Conservation (phyloP, 352 stramenopile genomes). For the Ophiocytium majus region DNA sequence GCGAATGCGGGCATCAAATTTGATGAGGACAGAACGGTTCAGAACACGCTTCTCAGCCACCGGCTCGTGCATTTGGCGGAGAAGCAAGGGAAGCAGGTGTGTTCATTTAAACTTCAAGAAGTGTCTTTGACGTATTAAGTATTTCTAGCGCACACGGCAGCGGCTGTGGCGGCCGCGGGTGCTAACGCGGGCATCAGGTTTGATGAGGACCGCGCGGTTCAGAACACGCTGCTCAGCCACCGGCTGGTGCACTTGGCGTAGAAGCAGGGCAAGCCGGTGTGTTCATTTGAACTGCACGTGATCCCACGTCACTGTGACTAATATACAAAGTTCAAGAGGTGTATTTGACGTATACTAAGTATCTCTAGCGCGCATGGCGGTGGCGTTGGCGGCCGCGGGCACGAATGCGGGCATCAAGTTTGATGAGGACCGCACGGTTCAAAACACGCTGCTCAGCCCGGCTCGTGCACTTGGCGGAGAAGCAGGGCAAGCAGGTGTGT, state of each 20-base stretch:
- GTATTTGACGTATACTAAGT: no score
- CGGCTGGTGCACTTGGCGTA: constrained; percentile 30
- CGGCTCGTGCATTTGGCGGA: constrained; percentile 30
- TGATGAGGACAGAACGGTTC: constrained; percentile 40
- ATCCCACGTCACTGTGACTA: no score
- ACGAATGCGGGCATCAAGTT: constrained; percentile 48
- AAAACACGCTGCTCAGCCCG: constrained; percentile 44
- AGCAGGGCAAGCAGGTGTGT: constrained; percentile 25
- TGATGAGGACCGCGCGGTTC: constrained; percentile 40
- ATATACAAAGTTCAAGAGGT: no score
- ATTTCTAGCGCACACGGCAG: no score
- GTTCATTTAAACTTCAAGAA: no score
- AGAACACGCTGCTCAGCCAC: constrained; percentile 47
- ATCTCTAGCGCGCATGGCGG: no score
- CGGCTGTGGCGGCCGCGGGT: no score
- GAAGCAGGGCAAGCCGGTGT: constrained; percentile 23
- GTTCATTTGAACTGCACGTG: no score
- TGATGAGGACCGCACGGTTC: constrained; percentile 41
- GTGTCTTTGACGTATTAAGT: no score
- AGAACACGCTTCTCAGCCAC: constrained; percentile 41
- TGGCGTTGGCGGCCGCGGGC: no score
- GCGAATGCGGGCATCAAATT: constrained; percentile 51
- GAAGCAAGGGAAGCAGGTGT: constrained; percentile 23
- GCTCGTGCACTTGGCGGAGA: constrained; percentile 26
- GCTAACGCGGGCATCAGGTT: constrained; percentile 50